These are phyloP conservation scores for Neodidymelliopsis sp. DNA, from an alignment of 2,329 filamentous ascomycete genomes.

Conservation along the genomic window DNA sequence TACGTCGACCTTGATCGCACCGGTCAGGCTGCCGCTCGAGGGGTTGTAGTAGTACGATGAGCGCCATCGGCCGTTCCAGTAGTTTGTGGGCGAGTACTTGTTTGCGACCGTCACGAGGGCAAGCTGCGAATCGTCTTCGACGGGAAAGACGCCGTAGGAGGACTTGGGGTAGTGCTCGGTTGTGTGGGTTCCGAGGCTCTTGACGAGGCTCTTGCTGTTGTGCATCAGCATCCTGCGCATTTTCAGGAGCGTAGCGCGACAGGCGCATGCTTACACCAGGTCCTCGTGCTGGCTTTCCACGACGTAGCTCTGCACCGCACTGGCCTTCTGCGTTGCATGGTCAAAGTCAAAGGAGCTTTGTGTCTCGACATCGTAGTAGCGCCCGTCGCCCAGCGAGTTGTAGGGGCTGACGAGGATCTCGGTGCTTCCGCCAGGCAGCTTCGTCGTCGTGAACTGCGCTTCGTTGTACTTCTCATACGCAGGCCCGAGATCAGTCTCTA, in stretches of 20 bases:
- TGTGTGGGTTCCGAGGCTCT: slow-evolving; percentile 77
- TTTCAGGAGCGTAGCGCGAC: neutral
- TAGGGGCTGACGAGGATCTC: slow-evolving; percentile 82
- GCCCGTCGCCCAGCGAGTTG: slow-evolving; percentile 79
- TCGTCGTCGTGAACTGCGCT: slow-evolving; percentile 87
- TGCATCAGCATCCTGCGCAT: neutral
- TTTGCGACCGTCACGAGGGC: slow-evolving; percentile 88
- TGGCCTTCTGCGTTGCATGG: slow-evolving; percentile 85
- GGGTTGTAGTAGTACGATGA: slow-evolving; percentile 83
- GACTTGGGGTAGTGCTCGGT: slow-evolving; percentile 88
- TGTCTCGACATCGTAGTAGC: slow-evolving; percentile 91
- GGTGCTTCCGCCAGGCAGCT: slow-evolving; percentile 85
- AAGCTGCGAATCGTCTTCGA: slow-evolving; percentile 75
- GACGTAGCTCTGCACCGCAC: slow-evolving; percentile 78
- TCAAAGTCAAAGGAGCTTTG: slow-evolving; percentile 90
- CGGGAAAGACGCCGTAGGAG: slow-evolving; percentile 82
- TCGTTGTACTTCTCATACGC: slow-evolving; percentile 97
- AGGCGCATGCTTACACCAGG: slow-evolving; percentile 73
- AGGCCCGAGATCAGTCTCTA: slow-evolving; percentile 76
- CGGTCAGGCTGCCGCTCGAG: slow-evolving; percentile 70
- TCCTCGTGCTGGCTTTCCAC: slow-evolving; percentile 79
- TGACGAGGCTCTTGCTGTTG: slow-evolving; percentile 80
- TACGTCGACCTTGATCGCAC: slow-evolving; percentile 89
- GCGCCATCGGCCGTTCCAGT: slow-evolving; percentile 98
- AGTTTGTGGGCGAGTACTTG: slow-evolving; percentile 98